phyloP scores from a whole-genome alignment of 768 basidiomycete species.

The Pleurotus eryngii region DNA sequence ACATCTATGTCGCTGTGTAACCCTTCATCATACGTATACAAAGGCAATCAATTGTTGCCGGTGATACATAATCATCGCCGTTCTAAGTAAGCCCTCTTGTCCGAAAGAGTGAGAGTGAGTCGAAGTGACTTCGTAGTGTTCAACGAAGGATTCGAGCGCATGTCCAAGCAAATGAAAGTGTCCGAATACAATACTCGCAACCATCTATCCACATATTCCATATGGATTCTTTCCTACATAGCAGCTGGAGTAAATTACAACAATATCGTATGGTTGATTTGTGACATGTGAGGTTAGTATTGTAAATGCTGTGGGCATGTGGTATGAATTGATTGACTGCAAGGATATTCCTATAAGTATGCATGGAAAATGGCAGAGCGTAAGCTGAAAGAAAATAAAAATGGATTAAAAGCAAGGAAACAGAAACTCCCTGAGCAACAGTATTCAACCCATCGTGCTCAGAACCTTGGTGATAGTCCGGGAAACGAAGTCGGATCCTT shows the following conservation, averaged over 20 bases:
- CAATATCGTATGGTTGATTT: neutral
- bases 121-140: neutral
- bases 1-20: no score
- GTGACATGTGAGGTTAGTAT: neutral
- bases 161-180: neutral
- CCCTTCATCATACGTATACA: no score
- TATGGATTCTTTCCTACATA: neutral
- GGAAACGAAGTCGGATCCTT: neutral
- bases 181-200: neutral
- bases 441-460: neutral
- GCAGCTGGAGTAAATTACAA: slow-evolving; percentile 1
- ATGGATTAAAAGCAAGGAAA: slow-evolving; percentile 16
- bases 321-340: slow-evolving; percentile 2
- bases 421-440: neutral
- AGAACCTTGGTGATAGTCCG: neutral
- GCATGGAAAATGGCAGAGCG: slow-evolving; percentile 5
- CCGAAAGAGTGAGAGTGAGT: no score
- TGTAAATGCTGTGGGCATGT: neutral
- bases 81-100: no score
- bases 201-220: neutral
- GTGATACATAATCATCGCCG: no score
- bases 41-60: no score
- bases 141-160: neutral
- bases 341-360: slow-evolving; percentile 5
- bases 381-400: slow-evolving; percentile 22